Base-by-base conservation (phyloP, 1,284 basidiomycete species). In the Tausonia pullulans region DNA sequence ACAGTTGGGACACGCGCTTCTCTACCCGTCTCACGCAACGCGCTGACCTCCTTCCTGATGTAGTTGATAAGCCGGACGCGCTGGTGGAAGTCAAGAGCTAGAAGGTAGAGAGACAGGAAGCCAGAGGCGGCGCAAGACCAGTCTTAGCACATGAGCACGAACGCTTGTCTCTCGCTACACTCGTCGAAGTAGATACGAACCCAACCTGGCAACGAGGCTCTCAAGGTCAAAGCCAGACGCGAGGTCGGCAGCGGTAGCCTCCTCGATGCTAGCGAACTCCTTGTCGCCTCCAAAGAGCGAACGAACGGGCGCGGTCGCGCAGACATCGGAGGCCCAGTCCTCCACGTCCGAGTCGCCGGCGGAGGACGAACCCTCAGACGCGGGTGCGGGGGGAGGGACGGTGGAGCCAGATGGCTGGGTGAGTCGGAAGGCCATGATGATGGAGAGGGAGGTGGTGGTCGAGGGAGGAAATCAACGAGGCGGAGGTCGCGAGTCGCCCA, bases 51-150 rank as follows among this genome's bases (percentile, higher is more conserved):
- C 76, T 84, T 87, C 63, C 92, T 80, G 70, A 95, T 90, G 74
- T 83, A 88, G 75, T 96, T 95, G 74, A 96, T 84, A 61, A 96
- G 76, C 57, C 88, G 83, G 69, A 92, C 87, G 16, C 83, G 78
- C 55, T 83, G 83, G 75, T 91, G 85, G 67, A 86, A 83, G 73
- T 85, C 84, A 55, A 84, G 73, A 0, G 72, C 80, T 80, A 58
- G 14, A 40, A 14, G 13, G 39, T 43, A 43, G 7, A 58, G 56
- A 16, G 62, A 52, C 16, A 4, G 14, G 14, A 46, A 41, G 46
- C 40, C n/a, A 60, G 14, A 49, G 14, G 51, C 16, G 46, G 44
- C 53, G 4, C 16, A 40, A 43, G 52, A 50, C 39, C 16, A 52
- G 60, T 39, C n/a, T 41, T 8, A 50, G 9, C 55, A 11, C 27